Conservation (phyloP, 805 yeast species). For the Tetrapisispora namnaoensis region DNA sequence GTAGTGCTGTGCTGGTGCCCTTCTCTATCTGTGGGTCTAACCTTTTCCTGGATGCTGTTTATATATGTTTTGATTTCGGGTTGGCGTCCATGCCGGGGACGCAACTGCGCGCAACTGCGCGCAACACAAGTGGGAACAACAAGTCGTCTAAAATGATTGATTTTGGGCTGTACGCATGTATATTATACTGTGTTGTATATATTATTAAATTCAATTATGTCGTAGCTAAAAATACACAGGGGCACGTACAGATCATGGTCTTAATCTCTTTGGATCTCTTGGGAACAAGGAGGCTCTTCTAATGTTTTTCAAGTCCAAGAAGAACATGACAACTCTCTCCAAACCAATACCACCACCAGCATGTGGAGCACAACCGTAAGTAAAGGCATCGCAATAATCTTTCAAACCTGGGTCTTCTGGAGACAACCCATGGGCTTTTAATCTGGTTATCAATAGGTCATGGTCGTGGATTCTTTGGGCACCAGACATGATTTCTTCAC, state of each 20-base stretch:
- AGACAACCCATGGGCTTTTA: constrained; percentile 74
- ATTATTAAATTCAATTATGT: too few relatives aligned
- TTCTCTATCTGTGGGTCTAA: too few relatives aligned
- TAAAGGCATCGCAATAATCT: constrained; percentile 89
- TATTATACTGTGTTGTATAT: too few relatives aligned
- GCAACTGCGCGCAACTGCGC: too few relatives aligned
- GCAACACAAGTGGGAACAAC: too few relatives aligned
- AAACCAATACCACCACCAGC: constrained; percentile 99
- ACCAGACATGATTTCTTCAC: constrained; percentile 98
- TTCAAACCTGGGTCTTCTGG: constrained; percentile 71
- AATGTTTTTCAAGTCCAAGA: constrained; percentile 90
- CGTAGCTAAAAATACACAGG: too few relatives aligned
- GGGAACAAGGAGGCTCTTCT: constrained; percentile 99
- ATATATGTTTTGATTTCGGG: too few relatives aligned
- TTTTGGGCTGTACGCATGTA: too few relatives aligned
- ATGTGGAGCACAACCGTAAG: constrained; percentile 95
- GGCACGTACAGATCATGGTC: constrained; percentile 44
- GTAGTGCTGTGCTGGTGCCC: too few relatives aligned
- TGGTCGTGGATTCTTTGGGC: constrained; percentile 99
- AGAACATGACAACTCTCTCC: constrained; percentile 98
- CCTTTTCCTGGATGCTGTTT: too few relatives aligned
- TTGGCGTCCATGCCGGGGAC: too few relatives aligned
- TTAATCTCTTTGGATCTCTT: constrained; percentile 91
- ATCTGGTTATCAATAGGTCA: constrained; percentile 67
- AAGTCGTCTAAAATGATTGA: too few relatives aligned